These are phyloP conservation scores for Penicillium sumatraense DNA, from an alignment of 2,329 filamentous ascomycete genomes.

Conservation along the genomic window DNA sequence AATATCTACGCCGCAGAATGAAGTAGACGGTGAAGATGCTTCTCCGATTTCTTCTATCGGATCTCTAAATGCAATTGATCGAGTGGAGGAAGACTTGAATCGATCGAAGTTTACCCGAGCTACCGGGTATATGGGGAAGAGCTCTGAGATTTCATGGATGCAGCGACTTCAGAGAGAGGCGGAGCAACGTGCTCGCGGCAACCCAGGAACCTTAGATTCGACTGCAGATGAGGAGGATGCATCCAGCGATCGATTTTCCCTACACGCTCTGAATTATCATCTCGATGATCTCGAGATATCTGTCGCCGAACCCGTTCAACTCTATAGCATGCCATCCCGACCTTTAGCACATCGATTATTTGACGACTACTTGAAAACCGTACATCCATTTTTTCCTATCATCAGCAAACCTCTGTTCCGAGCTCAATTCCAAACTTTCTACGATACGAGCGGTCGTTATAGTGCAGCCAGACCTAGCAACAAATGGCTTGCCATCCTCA, in stretches of 20 bases:
- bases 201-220: slow-evolving; percentile 32
- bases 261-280: slow-evolving; percentile 45
- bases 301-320: slow-evolving; percentile 45
- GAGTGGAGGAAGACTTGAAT: slow-evolving; percentile 50
- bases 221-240: slow-evolving; percentile 22
- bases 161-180: slow-evolving; percentile 46
- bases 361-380: slow-evolving; percentile 40
- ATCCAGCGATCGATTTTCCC: slow-evolving; percentile 33
- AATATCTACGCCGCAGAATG: slow-evolving; percentile 35
- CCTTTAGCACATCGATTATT: slow-evolving; percentile 40
- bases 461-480: slow-evolving; percentile 32
- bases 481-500: slow-evolving; percentile 46
- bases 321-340: slow-evolving; percentile 47
- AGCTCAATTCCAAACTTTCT: slow-evolving; percentile 38
- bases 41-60: slow-evolving; percentile 44
- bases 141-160: slow-evolving; percentile 52
- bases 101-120: slow-evolving; percentile 40
- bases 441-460: slow-evolving; percentile 16
- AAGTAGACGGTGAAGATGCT: slow-evolving; percentile 31
- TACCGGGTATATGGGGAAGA: slow-evolving; percentile 52
- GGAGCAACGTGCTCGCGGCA: slow-evolving; percentile 36
- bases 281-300: slow-evolving; percentile 50
- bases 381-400: slow-evolving; percentile 47
- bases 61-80: slow-evolving; percentile 50
- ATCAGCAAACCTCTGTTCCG: slow-evolving; percentile 42